Conservation (phyloP, 2,329 filamentous ascomycete species). For the Fusarium pseudonygamai region DNA sequence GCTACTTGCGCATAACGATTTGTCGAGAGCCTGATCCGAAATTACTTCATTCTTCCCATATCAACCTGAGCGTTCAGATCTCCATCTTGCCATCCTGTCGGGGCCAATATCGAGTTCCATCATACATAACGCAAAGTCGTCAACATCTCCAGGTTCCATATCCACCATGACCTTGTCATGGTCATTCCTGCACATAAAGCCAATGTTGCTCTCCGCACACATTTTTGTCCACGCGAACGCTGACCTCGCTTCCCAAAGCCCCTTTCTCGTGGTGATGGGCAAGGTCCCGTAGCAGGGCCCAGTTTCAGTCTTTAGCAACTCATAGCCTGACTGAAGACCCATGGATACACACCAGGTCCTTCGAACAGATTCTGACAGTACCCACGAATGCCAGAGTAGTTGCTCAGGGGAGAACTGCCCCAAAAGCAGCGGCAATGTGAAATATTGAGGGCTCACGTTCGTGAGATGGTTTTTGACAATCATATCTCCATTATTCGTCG, state of each 20-base stretch:
- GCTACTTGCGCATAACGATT: rapidly evolving
- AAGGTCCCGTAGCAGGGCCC: constrained; percentile 25
- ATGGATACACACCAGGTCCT: constrained; percentile 42
- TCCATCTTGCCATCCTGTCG: constrained; percentile 18
- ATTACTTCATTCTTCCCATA: rapidly evolving
- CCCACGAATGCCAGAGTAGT: constrained; percentile 44
- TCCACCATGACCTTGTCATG: neutral
- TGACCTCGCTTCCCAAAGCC: constrained; percentile 42
- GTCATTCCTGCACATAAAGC: constrained; percentile 28
- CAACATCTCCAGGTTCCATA: constrained; percentile 1
- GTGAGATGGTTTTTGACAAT: constrained; percentile 18
- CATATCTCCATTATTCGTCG: constrained; percentile 2
- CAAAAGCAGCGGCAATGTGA: neutral
- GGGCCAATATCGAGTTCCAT: constrained; percentile 27
- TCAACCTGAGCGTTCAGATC: neutral
- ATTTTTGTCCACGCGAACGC: constrained; percentile 34
- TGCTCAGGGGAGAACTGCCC: constrained; percentile 12
- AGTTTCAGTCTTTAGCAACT: constrained; percentile 16
- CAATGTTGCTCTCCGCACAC: constrained; percentile 27
- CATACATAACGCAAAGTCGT: constrained; percentile 10
- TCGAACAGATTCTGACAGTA: constrained; percentile 45
- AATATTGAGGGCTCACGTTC: neutral
- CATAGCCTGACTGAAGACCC: constrained; percentile 32
- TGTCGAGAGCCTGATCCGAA: rapidly evolving
- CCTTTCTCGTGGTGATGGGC: constrained; percentile 38